Evolutionary conservation across 2,329 filamentous ascomycete genomes (phyloP).

Genomic region (Penicillium sp.): DNA sequence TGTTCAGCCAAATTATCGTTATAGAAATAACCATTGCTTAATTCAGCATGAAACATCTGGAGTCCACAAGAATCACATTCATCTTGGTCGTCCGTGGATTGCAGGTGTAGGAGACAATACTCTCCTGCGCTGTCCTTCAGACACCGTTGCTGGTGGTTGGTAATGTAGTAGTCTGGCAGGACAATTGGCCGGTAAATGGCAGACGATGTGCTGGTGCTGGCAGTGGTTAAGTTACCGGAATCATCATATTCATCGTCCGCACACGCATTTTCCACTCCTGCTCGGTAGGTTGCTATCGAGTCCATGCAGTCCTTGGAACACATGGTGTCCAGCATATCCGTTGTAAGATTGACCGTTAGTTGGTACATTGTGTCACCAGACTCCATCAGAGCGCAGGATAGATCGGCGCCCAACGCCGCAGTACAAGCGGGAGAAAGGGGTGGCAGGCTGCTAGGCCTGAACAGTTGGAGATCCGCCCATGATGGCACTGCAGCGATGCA

Average conservation of each 20-base stretch:
- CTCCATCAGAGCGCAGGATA: not conserved
- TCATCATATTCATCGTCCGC: not conserved
- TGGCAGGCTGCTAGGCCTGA: not conserved
- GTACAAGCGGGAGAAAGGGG: not conserved
- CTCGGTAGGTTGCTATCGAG: not conserved
- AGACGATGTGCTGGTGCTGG: not conserved
- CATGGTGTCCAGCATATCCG: not conserved
- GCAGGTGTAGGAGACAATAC: not conserved
- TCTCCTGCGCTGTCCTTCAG: not conserved
- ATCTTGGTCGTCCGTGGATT: not conserved
- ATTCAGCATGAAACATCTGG: not conserved
- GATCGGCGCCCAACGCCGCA: not conserved
- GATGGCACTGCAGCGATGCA: too few relatives aligned
- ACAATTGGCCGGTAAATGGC: not conserved
- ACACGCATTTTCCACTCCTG: not conserved
- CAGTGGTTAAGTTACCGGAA: not conserved
- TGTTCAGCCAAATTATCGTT: not conserved
- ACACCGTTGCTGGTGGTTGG: not conserved
- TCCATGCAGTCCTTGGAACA: not conserved
- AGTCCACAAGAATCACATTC: not conserved
- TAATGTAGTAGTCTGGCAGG: not conserved
- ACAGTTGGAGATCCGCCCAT: not conserved
- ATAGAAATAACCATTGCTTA: not conserved
- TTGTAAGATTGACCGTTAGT: not conserved
- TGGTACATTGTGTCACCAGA: not conserved